A percentile compares a stretch with the other conserved stretches of the same genome.
These are phyloP conservation scores for Clarireedia paspali DNA, from an alignment of 2,329 filamentous ascomycete genomes.

Conservation along the genomic window DNA sequence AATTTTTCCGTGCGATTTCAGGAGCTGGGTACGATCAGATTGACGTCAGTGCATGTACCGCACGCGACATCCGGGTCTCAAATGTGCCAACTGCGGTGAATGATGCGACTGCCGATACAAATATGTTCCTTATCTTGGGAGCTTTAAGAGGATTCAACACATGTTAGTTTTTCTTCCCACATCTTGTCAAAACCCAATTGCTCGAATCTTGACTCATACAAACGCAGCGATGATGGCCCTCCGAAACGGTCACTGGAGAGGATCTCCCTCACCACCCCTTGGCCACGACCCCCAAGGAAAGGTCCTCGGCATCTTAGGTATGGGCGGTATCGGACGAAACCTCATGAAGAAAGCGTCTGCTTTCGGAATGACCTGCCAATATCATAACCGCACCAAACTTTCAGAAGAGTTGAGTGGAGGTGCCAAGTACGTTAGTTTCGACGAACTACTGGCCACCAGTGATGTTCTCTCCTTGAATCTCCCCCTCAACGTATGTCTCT, in stretches of 20 bases:
- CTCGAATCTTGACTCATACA: no score
- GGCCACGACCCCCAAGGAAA: conserved; percentile 77
- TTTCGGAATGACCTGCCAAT: conserved; percentile 69
- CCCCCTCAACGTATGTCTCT: conserved; percentile 63
- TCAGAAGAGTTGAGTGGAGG: conserved; percentile 44
- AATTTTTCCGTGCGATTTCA: conserved; percentile 25
- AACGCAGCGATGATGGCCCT: conserved; percentile 49
- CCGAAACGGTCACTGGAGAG: conserved; percentile 61
- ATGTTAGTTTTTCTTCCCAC: conserved; percentile 22
- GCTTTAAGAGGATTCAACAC: conserved; percentile 67
- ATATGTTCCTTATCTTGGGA: conserved; percentile 74
- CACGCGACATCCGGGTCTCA: conserved; percentile 60
- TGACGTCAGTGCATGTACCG: conserved; percentile 63
- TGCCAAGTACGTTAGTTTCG: conserved; percentile 64
- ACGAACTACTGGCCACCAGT: conserved; percentile 59
- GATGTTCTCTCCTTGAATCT: conserved; percentile 77
- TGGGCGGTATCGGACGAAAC: conserved; percentile 79
- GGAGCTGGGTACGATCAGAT: conserved; percentile 83
- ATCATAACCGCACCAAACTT: conserved; percentile 63
- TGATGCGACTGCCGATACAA: conserved; percentile 75
- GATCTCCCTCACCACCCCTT: conserved; percentile 45
- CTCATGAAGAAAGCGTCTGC: conserved; percentile 65
- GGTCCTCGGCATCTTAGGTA: conserved; percentile 71
- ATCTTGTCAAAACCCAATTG: not conserved
- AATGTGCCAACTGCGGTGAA: conserved; percentile 78